A percentile compares a stretch with the other conserved stretches of the same genome.
These are phyloP conservation scores for Prunus yedoensis DNA, from an alignment of 331 rosid genomes.

Conservation along the genomic window DNA sequence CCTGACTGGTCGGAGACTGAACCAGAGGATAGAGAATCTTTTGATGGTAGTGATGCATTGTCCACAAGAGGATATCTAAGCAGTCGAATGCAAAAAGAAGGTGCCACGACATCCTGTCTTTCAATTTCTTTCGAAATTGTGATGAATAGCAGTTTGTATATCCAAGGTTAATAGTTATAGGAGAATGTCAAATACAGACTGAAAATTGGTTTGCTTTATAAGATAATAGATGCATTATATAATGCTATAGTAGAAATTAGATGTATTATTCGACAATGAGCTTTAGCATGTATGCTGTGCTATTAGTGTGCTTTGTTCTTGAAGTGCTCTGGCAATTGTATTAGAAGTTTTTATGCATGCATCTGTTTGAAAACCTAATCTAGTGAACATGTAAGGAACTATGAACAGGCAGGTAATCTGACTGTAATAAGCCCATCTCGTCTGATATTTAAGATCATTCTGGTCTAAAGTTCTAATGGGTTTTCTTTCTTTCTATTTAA, in stretches of 20 bases:
- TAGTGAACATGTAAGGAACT: too few species aligned
- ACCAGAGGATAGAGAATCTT: slow-evolving; percentile 52
- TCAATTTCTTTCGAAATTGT: slow-evolving; percentile 19
- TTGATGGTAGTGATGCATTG: slow-evolving; percentile 40
- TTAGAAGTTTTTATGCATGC: neutral
- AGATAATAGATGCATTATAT: neutral
- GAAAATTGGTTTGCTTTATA: neutral
- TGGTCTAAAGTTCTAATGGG: neutral
- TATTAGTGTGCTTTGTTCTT: neutral
- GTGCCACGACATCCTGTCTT: slow-evolving; percentile 33
- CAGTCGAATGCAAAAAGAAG: slow-evolving; percentile 96
- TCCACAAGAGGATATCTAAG: slow-evolving; percentile 79
- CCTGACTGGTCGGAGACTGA: slow-evolving; percentile 94
- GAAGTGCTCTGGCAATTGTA: neutral
- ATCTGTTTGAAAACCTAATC: neutral
- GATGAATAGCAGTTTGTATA: slow-evolving; percentile 14
- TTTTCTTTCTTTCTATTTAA: neutral
- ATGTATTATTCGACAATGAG: neutral
- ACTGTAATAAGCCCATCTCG: neutral
- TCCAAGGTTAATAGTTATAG: slow-evolving; percentile 9
- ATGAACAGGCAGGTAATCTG: neutral
- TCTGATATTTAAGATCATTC: neutral
- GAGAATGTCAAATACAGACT: neutral
- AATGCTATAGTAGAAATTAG: neutral
- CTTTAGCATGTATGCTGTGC: neutral